These are phyloP conservation scores for Coniferiporia sulphurascens DNA, from an alignment of 1,284 basidiomycete genomes.

Conservation along the genomic window DNA sequence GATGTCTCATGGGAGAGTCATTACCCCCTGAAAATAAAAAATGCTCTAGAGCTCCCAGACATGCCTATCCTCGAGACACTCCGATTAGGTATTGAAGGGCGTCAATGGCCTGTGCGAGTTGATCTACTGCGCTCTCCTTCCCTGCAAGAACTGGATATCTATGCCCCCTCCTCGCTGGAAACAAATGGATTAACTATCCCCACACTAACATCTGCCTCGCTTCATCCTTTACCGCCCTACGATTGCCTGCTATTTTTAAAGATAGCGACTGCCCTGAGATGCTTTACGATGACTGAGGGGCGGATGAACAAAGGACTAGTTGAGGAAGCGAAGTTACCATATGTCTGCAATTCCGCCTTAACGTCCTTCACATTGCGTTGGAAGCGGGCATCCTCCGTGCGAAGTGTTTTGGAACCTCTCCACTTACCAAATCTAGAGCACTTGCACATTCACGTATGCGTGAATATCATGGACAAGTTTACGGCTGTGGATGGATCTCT, in stretches of 20 bases:
- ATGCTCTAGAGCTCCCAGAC: conserved; percentile 78
- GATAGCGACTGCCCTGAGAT: no score
- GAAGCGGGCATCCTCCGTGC: no score
- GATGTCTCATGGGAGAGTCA: background rate
- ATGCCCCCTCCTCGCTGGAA: background rate
- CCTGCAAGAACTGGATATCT: background rate
- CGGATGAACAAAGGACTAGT: no score
- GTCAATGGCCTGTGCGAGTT: background rate
- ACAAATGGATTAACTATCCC: background rate
- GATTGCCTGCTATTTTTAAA: background rate
- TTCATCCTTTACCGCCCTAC: background rate
- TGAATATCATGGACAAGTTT: background rate
- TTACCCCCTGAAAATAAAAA: conserved; percentile 35
- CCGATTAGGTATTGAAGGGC: background rate
- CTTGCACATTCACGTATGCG: background rate
- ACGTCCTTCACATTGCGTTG: no score
- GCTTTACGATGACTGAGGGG: no score
- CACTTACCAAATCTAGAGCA: background rate
- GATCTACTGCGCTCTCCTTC: background rate
- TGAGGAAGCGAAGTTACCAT: no score
- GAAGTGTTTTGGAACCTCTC: no score
- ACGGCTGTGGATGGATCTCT: background rate
- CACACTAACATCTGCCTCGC: background rate
- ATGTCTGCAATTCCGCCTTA: no score
- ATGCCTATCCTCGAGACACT: conserved; percentile 64